Conservation (phyloP, 179 eudicot species). For the Monotropa hypopitys region DNA sequence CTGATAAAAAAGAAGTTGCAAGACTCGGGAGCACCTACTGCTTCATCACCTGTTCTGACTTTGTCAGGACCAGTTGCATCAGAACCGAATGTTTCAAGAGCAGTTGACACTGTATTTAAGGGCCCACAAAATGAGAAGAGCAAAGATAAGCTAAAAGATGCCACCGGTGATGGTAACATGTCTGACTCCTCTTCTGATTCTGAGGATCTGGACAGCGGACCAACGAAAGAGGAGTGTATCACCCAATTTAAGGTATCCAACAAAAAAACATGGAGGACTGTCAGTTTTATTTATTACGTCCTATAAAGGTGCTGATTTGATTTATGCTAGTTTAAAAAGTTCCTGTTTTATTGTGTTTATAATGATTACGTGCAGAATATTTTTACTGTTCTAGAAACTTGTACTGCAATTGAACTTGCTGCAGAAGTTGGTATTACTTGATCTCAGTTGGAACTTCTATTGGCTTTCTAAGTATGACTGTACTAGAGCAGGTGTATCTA, state of each 20-base stretch:
- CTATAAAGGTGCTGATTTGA: not conserved
- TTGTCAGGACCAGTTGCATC: constrained; percentile 33
- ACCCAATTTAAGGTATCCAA: constrained; percentile 71
- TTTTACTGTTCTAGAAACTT: not conserved
- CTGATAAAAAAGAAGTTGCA: constrained; percentile 91
- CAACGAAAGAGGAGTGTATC: constrained; percentile 71
- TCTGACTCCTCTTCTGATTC: constrained; percentile 93
- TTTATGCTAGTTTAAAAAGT: not conserved
- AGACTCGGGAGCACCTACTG: constrained; percentile 70
- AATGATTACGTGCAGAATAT: not conserved
- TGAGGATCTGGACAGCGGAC: constrained; percentile 75
- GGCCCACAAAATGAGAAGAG: constrained; percentile 53
- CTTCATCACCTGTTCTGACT: constrained; percentile 41
- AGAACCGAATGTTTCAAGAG: constrained; percentile 62
- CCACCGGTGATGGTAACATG: constrained; percentile 45
- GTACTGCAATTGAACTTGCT: not conserved
- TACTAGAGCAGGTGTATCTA: not conserved
- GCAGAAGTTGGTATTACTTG: not conserved
- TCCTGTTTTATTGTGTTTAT: not conserved
- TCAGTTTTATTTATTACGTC: not conserved
- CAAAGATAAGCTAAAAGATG: constrained; percentile 62
- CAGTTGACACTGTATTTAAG: constrained; percentile 39
- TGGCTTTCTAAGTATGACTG: not conserved
- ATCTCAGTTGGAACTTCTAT: constrained; percentile 1
- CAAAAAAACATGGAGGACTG: not conserved